A percentile compares a stretch with the other conserved stretches of the same genome.
Conservation (phyloP, 2,329 filamentous ascomycete genomes). For the Colletotrichum destructivum region DNA sequence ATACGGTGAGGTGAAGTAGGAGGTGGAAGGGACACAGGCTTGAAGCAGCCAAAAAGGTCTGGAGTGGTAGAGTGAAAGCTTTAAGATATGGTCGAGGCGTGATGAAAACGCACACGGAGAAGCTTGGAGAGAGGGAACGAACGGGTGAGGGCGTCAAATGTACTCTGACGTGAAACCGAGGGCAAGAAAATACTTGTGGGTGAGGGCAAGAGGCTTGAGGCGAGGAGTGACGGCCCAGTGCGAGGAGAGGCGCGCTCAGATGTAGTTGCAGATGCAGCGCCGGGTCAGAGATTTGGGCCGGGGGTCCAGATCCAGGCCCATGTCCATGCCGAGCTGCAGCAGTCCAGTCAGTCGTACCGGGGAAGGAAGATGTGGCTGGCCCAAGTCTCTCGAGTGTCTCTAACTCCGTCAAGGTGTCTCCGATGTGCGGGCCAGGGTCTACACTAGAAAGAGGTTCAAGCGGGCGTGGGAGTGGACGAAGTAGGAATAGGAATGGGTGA, state of each 20-base stretch:
- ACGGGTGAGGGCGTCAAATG: not conserved
- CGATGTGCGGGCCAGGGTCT: conserved; percentile 6
- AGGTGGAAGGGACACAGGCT: conserved; percentile 19
- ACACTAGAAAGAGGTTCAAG: conserved; percentile 6
- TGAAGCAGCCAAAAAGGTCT: conserved; percentile 6
- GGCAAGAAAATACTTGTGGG: conserved; percentile 4
- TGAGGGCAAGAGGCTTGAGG: not conserved
- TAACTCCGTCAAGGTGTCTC: conserved; percentile 21
- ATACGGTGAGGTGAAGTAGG: not conserved
- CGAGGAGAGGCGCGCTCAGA: conserved; percentile 33
- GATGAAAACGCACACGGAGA: conserved; percentile 19
- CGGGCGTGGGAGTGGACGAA: conserved; percentile 20
- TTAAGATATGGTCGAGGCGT: conserved; percentile 32
- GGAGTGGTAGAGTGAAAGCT: conserved; percentile 32
- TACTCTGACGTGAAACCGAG: not conserved
- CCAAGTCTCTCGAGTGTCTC: conserved; percentile 29
- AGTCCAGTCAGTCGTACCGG: conserved; percentile 9
- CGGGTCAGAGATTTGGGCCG: conserved; percentile 34
- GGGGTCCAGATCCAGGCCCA: conserved; percentile 36
- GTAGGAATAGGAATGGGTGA: conserved; percentile 23
- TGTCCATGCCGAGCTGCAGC: conserved; percentile 35
- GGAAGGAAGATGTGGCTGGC: conserved; percentile 23
- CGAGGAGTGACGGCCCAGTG: not conserved
- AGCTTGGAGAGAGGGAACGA: not conserved
- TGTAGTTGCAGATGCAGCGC: conserved; percentile 20